phyloP scores from a whole-genome alignment of 768 basidiomycete genomes.

The Pluteus cervinus region DNA sequence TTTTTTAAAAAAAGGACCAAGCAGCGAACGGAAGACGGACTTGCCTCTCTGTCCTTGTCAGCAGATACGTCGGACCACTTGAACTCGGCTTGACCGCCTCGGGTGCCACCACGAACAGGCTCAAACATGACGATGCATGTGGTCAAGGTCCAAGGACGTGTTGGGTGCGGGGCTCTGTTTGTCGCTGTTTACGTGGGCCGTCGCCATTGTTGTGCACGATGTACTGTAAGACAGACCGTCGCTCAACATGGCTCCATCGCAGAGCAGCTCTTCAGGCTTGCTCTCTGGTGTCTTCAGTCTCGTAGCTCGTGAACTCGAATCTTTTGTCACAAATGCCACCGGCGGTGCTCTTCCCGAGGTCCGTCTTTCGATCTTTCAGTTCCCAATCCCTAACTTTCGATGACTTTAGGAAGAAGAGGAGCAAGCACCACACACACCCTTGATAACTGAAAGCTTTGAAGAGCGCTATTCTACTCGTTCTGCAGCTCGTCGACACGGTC shows the following conservation, averaged over 20 bases:
- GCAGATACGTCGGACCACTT: slow-evolving; percentile 88
- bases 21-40: slow-evolving; percentile 11
- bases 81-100: slow-evolving; percentile 88
- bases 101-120: slow-evolving; percentile 82
- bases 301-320: slow-evolving; percentile 64
- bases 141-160: neutral
- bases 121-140: slow-evolving; percentile 59
- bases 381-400: slow-evolving; percentile 1
- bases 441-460: too few relatives aligned
- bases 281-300: slow-evolving; percentile 63
- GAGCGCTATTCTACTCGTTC: too few relatives aligned
- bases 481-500: too few relatives aligned
- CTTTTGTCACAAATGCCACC: slow-evolving; percentile 65
- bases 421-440: too few relatives aligned
- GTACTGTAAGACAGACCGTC: too few relatives aligned
- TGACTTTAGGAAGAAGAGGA: slow-evolving; percentile 6
- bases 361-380: neutral
- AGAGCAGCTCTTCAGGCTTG: slow-evolving; percentile 29
- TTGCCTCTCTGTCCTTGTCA: slow-evolving; percentile 89
- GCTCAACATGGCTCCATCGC: too few relatives aligned
- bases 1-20: neutral
- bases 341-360: slow-evolving; percentile 29
- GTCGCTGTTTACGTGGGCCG: slow-evolving; percentile 1
- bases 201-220: neutral
- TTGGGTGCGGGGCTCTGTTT: slow-evolving; percentile 1